Evolutionary conservation across 2,329 filamentous ascomycete species (phyloP), one percentile per base, ranked within the genome.

Genomic region (Nemania diffusa): DNA sequence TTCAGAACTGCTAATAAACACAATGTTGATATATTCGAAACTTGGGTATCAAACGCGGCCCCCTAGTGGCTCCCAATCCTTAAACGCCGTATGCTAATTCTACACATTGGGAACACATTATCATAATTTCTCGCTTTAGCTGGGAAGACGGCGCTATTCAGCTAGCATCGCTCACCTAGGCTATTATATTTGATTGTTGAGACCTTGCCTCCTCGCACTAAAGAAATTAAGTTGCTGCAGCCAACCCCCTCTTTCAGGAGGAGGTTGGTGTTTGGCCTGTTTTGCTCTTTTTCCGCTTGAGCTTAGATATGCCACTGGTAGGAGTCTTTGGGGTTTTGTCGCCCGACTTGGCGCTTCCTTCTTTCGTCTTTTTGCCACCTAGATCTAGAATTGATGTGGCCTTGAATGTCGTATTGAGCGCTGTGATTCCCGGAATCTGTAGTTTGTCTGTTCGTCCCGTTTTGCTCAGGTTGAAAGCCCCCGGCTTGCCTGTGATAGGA

Each of bases 401-500:
- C 64, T 74, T 75, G 63, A 75, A 71, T 13, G 73, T 71, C 6
- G 74, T 77, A 46, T 73, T 73, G 9, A 76, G 65, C 17, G 66
- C 71, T 1, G 73, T 73, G 7, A 76, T 67, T 0, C 70, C 64
- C 8, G 74, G 68, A 8, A 73, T 67, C 32, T 72, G 72, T 15
- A 79, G 69, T 37, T 79, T 81, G 60, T 80, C 77, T 73, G 86
- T 86, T 61, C 87, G 83, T 1, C 88, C 88, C 0, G 87, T 90
- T 7, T 87, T 88, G 8, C 85, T 85, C 11, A 90, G 82, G 71
- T 90, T 87, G 77, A 91, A 91, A 61, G 89, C 87, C 57, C 89
- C 89, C 0, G 89, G 89, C 32, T 85, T 84, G 56, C 89, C 89
- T 0, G 88, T 90, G 72, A 91, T 90, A 48, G 88, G 88, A 71